These are phyloP conservation scores for Dictyophora rubrovolvata DNA, from an alignment of 768 basidiomycete genomes.

Conservation along the genomic window DNA sequence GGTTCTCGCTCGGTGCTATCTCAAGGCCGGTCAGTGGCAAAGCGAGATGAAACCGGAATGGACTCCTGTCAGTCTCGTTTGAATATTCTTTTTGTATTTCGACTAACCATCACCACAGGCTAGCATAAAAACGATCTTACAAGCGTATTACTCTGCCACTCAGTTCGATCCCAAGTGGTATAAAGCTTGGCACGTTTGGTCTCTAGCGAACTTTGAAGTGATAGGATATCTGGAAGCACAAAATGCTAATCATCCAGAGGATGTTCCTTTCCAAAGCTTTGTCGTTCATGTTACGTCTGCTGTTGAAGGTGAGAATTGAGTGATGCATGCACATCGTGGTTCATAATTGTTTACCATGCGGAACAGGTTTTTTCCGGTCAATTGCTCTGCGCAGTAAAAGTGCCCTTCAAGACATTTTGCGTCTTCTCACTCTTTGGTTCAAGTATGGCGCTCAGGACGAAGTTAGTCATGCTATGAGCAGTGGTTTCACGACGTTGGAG, in stretches of 20 bases:
- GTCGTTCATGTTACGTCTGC: conserved; percentile 84
- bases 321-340: neutral
- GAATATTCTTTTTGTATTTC: neutral
- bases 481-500: conserved; percentile 79
- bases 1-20: conserved; percentile 93
- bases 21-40: conserved; percentile 96
- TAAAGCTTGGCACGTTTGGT: conserved; percentile 99
- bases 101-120: conserved; percentile 35
- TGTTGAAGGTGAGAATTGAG: conserved; percentile 56
- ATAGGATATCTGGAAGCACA: conserved; percentile 70
- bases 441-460: conserved; percentile 87
- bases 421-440: conserved; percentile 95
- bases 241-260: conserved; percentile 41
- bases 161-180: conserved; percentile 94
- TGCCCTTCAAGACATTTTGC: conserved; percentile 87
- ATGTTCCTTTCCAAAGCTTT: conserved; percentile 52
- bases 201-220: conserved; percentile 91
- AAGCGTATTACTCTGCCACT: conserved; percentile 79
- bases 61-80: conserved; percentile 47
- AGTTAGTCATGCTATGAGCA: conserved; percentile 81
- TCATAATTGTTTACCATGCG: conserved; percentile 7
- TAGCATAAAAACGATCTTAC: conserved; percentile 72
- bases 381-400: conserved; percentile 85
- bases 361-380: conserved; percentile 84
- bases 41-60: conserved; percentile 69